Base-by-base conservation (phyloP, 2,329 filamentous ascomycete genomes). In the Monilinia vaccinii-corymbosi region DNA sequence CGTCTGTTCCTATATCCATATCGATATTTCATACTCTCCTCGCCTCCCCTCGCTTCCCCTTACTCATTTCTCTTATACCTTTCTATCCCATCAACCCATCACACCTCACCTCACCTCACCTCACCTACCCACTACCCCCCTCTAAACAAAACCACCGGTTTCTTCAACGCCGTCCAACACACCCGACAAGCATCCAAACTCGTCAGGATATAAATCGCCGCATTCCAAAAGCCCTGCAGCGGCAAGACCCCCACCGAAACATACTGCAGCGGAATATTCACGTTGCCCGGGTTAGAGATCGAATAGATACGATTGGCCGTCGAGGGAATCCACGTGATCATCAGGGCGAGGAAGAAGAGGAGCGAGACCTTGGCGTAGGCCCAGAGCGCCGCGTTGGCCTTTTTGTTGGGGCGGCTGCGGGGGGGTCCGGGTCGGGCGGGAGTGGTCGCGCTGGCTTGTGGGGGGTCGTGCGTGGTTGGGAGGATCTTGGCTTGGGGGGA, bases 221-320 rank as follows among this genome's bases (percentile, higher is more conserved):
- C 82, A 71, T 95, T 95, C 89, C 89, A 94, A 68, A 92, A 88
- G 0, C 90, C 90, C 70, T 95, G 90, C 0, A 91, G 78, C 0
- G 90, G 89, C 10, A 95, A 78, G 1, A 94, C 89, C 45, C 90
- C 79, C 0, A 87, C 84, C 25, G 87, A 86, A 64, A 85, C 81
- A 64, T 87, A 84, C 67, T 89, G 84, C 28, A 94, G 80, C 0
- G 79, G 75, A 32, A 85, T 79, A 9, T 77, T 79, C 0, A 79
- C 73, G 4, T 78, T 61, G 31, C 79, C 73, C 0, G 78, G 75
- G 67, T 87, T 77, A 10, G 84, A 77, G 18, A 91, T 77, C 4
- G 83, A 83, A 73, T 88, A 91, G 18, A 92, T 81, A 11, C 90
- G 81, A 71, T 95, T 94, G 62, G 87, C 80, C 25, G 85, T 89